Base-by-base conservation (phyloP, 2,329 filamentous ascomycete genomes). In the Aspergillus ibericus region DNA sequence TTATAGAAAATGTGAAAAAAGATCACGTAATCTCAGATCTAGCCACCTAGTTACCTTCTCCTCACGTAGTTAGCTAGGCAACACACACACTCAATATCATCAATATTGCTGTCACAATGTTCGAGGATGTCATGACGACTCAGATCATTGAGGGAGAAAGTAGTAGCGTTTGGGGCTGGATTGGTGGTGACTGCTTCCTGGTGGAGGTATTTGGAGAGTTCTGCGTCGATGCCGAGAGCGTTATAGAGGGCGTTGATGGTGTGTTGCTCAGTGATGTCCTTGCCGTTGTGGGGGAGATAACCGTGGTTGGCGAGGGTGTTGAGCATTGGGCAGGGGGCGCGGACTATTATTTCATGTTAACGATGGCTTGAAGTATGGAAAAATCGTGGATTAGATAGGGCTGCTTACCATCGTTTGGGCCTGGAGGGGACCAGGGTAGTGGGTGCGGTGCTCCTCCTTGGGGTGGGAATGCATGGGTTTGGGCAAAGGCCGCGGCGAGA, bases 291-390 rank as follows among this genome's bases (percentile, higher is more conserved):
- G 8, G 76, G 76, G 20, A 79, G 66, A 59, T 77, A 77, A 25
- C 71, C 70, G 58, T 78, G 72, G 61, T 78, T 78, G 29, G 76
- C 76, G 13, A 78, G 65, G 1, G 73, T 68, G 63, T 78, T 78
- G 16, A 78, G 66, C 52, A 74, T 72, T 2, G 75, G 76, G 56
- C 76, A 78, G 20, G 75, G 74, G 47, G 74, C 67, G 53, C 71
- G 68, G 13, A 59, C 59, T 61, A 16, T 20, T 35, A 13, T 36
- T 36, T 32, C 29, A 12, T 36, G 34, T 36, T 36, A 36, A 15
- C n/a, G 34, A 5, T 4, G 34, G 9, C 34, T 36, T n/a, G n/a
- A n/a, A n/a, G 34, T 12, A 2, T n/a, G 12, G 34, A 5, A 15
- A 6, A n/a, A 1, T 5, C n/a, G 13, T 35, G 8, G 32, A 12